Evolutionary conservation across 139 green algal species (phyloP).

Genomic region (Tetratostichococcus sp.): DNA sequence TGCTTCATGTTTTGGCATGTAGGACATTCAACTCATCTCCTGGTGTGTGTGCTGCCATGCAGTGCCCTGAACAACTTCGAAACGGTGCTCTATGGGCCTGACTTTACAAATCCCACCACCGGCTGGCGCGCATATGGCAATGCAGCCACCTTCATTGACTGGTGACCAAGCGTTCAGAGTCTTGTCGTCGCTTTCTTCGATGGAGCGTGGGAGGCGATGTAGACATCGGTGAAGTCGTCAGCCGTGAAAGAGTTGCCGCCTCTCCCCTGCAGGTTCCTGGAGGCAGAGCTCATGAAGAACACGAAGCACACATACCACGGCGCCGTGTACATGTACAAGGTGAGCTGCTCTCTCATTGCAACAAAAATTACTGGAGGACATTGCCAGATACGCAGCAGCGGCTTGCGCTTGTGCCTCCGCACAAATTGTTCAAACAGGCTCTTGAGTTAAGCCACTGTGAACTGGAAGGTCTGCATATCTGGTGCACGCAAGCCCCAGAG

Average conservation of each 20-base stretch:
- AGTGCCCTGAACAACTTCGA: conserved; percentile 18
- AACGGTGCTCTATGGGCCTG: conserved; percentile 4
- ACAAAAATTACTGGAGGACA: background rate
- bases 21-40: background rate
- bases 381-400: no score
- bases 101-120: background rate
- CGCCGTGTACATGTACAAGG: conserved; percentile 11
- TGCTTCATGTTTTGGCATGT: background rate
- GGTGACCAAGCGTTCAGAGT: background rate
- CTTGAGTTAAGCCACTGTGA: no score
- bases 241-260: no score
- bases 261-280: background rate
- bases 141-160: conserved; percentile 11
- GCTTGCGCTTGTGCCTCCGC: no score
- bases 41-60: background rate
- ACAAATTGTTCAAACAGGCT: no score
- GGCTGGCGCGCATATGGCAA: conserved; percentile 17
- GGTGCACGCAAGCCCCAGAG: background rate
- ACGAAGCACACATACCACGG: conserved; percentile 22
- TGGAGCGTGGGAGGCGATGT: no score
- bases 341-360: background rate
- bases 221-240: no score
- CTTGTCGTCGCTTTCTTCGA: no score
- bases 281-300: conserved; percentile 15
- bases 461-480: background rate